Conservation (phyloP, 2,329 filamentous ascomycete species). For the Penicillium palitans region DNA sequence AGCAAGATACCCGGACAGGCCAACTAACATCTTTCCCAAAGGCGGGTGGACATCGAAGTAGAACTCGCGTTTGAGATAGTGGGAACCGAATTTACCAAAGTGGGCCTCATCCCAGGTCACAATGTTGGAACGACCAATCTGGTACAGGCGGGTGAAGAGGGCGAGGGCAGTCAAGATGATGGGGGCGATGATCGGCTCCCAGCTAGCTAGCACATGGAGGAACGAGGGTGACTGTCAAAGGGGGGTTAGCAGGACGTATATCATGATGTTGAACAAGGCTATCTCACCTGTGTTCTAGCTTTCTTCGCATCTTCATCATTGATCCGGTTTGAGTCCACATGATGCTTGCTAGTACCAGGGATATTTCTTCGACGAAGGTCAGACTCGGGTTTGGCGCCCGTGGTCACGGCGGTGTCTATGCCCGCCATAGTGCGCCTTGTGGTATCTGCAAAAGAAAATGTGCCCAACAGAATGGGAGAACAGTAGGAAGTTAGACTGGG, state of each 20-base stretch:
- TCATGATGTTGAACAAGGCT: not conserved
- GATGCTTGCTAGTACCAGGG: conserved; percentile 32
- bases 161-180: conserved; percentile 63
- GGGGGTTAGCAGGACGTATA: conserved; percentile 7
- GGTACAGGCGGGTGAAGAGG: conserved; percentile 67
- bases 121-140: conserved; percentile 67
- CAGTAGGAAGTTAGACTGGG: not conserved
- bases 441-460: not conserved
- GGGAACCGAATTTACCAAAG: conserved; percentile 85
- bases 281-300: conserved; percentile 37
- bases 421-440: conserved; percentile 31
- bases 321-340: conserved; percentile 21
- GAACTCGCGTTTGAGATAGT: conserved; percentile 98
- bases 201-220: conserved; percentile 52
- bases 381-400: conserved; percentile 35
- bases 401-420: conserved; percentile 35
- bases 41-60: conserved; percentile 98
- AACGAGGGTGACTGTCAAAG: conserved; percentile 36
- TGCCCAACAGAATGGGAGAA: not conserved
- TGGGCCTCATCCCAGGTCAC: conserved; percentile 77
- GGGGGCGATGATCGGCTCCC: conserved; percentile 64
- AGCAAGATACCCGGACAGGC: conserved; percentile 90
- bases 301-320: conserved; percentile 38
- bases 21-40: conserved; percentile 97
- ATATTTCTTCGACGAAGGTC: conserved; percentile 48